Evolutionary conservation across 2,329 filamentous ascomycete genomes (phyloP).

Genomic region (Aspergillus costaricaensis): DNA sequence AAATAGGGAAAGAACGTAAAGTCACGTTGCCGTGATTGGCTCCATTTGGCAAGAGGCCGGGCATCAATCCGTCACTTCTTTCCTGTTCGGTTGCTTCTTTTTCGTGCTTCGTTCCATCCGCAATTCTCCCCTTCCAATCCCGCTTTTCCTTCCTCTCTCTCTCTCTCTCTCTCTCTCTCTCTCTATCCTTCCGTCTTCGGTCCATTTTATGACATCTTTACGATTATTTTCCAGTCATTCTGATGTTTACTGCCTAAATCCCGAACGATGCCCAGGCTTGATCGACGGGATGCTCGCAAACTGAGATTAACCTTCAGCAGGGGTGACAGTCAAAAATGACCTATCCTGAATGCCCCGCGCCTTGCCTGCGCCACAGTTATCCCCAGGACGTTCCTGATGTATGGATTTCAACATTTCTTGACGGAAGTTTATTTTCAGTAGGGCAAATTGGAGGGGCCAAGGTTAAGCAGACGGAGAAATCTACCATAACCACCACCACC

Average conservation of each 20-base stretch:
- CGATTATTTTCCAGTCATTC: not conserved
- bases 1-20: not conserved
- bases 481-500: not conserved
- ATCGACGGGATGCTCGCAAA: not conserved
- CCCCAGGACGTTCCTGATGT: conserved; percentile 6
- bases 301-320: not conserved
- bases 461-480: not conserved
- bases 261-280: not conserved
- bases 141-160: not conserved
- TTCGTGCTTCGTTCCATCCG: not conserved
- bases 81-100: not conserved
- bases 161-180: not conserved
- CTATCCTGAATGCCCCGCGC: not conserved
- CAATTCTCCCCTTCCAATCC: not conserved
- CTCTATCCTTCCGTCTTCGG: not conserved
- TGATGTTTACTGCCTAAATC: not conserved
- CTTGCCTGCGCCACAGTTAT: conserved; percentile 2
- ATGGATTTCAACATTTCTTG: not conserved
- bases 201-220: not conserved
- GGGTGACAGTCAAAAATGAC: not conserved
- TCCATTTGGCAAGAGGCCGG: not conserved
- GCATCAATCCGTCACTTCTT: not conserved
- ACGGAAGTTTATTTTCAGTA: not conserved
- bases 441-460: not conserved
- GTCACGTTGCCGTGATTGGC: conserved; percentile 9